These are phyloP conservation scores for Cyberlindnera misumaiensis DNA, from an alignment of 805 yeast species.

Conservation along the genomic window DNA sequence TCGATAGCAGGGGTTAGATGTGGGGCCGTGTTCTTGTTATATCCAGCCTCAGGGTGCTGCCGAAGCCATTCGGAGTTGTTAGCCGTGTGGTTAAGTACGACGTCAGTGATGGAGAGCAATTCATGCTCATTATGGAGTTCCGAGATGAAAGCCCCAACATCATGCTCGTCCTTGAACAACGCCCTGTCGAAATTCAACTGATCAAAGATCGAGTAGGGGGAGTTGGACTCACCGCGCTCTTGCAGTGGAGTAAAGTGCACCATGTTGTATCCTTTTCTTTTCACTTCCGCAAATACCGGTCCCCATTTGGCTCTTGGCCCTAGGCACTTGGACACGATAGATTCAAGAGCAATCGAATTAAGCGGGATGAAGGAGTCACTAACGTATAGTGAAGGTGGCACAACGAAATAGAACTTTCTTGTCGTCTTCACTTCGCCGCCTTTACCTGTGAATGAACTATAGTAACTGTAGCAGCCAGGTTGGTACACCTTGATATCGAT, in stretches of 20 bases:
- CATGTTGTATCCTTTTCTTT: conserved; percentile 86
- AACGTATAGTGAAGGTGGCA: conserved; percentile 66
- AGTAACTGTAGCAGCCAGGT: conserved; percentile 81
- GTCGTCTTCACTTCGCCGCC: conserved; percentile 39
- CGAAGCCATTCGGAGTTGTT: conserved; percentile 80
- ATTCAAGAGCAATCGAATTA: conserved; percentile 74
- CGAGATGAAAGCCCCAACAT: conserved; percentile 46
- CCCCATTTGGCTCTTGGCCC: conserved; percentile 69
- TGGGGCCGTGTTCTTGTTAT: conserved; percentile 81
- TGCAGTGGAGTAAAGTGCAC: conserved; percentile 94
- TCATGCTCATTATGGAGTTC: conserved; percentile 46
- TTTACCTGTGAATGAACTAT: conserved; percentile 46
- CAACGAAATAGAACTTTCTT: conserved; percentile 63
- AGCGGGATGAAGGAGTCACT: conserved; percentile 54
- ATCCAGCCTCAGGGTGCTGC: conserved; percentile 87
- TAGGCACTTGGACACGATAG: conserved; percentile 88
- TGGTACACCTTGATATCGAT: conserved; percentile 53
- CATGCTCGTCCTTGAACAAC: conserved; percentile 48
- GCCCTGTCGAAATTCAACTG: conserved; percentile 71
- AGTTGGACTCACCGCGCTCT: conserved; percentile 79
- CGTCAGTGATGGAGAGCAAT: conserved; percentile 78
- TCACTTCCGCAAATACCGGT: conserved; percentile 49
- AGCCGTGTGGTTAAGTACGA: conserved; percentile 94
- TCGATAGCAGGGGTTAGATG: conserved; percentile 81
- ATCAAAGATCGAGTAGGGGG: conserved; percentile 89